A percentile compares a stretch with the other conserved stretches of the same genome.
These are phyloP conservation scores for Agaricus subrufescens DNA, from an alignment of 768 basidiomycete genomes.

Conservation along the genomic window DNA sequence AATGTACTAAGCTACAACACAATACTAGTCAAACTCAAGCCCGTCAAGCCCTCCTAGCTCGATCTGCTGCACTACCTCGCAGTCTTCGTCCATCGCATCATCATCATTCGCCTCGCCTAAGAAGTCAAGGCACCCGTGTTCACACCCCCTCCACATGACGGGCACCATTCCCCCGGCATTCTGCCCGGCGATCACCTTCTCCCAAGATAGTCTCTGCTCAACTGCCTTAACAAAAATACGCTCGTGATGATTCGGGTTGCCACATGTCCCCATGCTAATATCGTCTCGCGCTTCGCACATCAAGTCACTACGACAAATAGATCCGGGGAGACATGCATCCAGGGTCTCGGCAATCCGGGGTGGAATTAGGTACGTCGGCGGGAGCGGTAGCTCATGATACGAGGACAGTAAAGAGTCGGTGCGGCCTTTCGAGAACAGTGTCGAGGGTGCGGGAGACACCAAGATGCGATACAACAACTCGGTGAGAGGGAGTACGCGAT, in stretches of 20 bases:
- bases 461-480: conserved; percentile 32
- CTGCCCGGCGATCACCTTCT: conserved; percentile 44
- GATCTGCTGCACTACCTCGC: conserved; percentile 18
- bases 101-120: conserved; percentile 24
- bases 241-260: conserved; percentile 38
- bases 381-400: conserved; percentile 32
- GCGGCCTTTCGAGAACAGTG: conserved; percentile 10
- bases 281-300: conserved; percentile 14
- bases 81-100: neutral
- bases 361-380: conserved; percentile 20
- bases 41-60: conserved; percentile 13
- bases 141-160: conserved; percentile 66
- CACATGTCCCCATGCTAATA: conserved; percentile 40
- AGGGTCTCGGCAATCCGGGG: conserved; percentile 25
- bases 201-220: conserved; percentile 68
- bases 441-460: conserved; percentile 20
- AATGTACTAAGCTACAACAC: conserved; percentile 2
- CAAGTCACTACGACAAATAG: conserved; percentile 23
- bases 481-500: conserved; percentile 23
- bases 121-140: conserved; percentile 57
- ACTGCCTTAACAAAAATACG: conserved; percentile 49
- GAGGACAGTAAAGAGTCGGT: conserved; percentile 9
- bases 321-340: conserved; percentile 33
- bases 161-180: conserved; percentile 53
- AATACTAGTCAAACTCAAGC: conserved; percentile 5